Percentiles rank a stretch among this genome's conserved stretches.
phyloP scores from a whole-genome alignment of 345 rosid species.

The Gossypium stocksii region DNA sequence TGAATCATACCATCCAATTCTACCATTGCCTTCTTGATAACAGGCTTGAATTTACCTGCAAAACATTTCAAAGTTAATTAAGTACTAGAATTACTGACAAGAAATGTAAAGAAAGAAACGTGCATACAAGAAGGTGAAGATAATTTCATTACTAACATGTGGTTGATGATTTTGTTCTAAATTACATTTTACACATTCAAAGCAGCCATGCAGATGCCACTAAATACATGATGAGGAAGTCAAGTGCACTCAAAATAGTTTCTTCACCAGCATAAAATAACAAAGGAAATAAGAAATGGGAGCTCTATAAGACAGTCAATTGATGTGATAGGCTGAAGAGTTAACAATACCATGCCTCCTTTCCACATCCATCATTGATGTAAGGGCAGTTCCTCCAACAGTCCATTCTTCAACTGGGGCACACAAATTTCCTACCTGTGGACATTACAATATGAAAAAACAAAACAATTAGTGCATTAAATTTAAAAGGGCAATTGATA shows the following conservation, averaged over 20 bases:
- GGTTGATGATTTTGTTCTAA: neutral
- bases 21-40: conserved; percentile 99
- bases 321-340: neutral
- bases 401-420: conserved; percentile 93
- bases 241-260: neutral
- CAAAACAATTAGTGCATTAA: neutral
- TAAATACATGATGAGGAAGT: neutral
- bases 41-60: conserved; percentile 92
- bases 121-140: neutral
- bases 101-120: neutral
- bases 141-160: neutral
- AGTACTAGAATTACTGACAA: neutral
- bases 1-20: conserved; percentile 74
- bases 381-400: conserved; percentile 88
- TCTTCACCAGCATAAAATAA: neutral
- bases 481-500: neutral
- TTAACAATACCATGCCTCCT: conserved; percentile 79
- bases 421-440: conserved; percentile 82
- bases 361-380: conserved; percentile 96
- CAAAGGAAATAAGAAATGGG: neutral
- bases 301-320: neutral
- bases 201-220: neutral
- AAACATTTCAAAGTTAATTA: neutral
- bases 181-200: neutral
- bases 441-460: conserved; percentile 5